Conservation (phyloP, 1,284 basidiomycete species). For the Ustilago sp. region DNA sequence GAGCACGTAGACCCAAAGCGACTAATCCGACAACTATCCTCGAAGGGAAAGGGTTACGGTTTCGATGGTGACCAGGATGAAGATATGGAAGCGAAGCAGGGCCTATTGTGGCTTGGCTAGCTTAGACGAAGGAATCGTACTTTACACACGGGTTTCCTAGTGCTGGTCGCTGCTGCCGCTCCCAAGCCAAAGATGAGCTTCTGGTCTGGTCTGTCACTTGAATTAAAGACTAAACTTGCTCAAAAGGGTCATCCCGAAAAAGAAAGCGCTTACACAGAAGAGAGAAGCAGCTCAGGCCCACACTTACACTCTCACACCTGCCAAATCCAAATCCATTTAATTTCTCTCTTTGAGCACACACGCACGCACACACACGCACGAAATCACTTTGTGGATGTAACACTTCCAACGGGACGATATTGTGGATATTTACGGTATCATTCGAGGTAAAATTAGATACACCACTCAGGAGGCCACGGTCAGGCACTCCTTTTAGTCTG, state of each 20-base stretch:
- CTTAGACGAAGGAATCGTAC: neutral
- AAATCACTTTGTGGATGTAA: neutral
- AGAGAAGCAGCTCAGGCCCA: neutral
- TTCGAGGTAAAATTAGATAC: too few species aligned
- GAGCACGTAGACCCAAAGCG: neutral
- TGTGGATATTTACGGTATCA: too few species aligned
- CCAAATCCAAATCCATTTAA: neutral
- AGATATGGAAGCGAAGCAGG: neutral
- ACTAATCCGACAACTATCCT: neutral
- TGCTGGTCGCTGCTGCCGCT: neutral
- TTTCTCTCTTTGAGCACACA: neutral
- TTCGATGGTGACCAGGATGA: neutral
- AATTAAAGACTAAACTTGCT: neutral
- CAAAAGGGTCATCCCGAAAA: neutral
- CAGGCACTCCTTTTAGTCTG: too few species aligned
- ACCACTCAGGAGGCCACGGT: too few species aligned
- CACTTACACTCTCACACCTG: neutral
- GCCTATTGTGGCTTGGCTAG: neutral
- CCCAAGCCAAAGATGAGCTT: neutral
- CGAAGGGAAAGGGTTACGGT: neutral
- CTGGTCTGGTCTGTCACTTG: neutral
- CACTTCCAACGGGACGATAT: neutral
- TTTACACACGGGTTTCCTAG: too few species aligned
- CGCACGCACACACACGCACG: neutral
- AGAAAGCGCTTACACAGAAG: constrained; percentile 1